Evolutionary conservation across 768 basidiomycete species (phyloP).

Genomic region (Termitomyces sp.): DNA sequence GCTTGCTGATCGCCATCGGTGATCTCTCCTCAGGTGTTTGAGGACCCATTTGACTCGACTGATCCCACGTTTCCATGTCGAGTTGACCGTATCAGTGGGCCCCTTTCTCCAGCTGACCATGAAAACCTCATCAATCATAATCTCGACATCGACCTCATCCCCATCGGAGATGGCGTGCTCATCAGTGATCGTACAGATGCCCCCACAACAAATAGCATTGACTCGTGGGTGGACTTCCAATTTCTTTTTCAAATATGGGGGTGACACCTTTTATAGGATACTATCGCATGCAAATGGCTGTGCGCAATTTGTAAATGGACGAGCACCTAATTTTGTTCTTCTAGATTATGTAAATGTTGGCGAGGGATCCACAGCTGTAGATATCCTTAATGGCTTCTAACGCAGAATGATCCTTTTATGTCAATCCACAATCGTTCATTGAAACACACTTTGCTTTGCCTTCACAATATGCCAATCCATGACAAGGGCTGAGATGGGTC

Average conservation of each 20-base stretch:
- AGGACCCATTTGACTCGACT: conserved; percentile 3
- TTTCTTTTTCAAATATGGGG: background rate
- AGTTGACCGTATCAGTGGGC: conserved; percentile 3
- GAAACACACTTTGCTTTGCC: too few species aligned
- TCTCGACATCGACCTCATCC: conserved; percentile 36
- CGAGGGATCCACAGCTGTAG: conserved; percentile 35
- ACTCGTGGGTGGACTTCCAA: conserved; percentile 23
- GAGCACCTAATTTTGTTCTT: conserved; percentile 47
- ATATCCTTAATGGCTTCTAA: conserved; percentile 37
- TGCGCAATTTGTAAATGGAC: conserved; percentile 33
- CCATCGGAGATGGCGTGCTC: conserved; percentile 23
- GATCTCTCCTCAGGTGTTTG: background rate
- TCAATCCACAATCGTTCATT: too few species aligned
- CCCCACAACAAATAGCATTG: conserved; percentile 30
- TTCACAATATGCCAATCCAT: too few species aligned
- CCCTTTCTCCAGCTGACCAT: conserved; percentile 3
- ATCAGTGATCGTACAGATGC: conserved; percentile 32
- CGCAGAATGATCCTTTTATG: too few species aligned
- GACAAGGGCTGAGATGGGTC: too few species aligned
- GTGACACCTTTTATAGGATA: conserved; percentile 26
- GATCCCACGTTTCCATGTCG: conserved; percentile 1
- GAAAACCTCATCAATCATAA: conserved; percentile 48
- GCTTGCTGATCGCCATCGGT: background rate
- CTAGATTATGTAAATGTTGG: conserved; percentile 50
- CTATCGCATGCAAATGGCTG: conserved; percentile 38